Percentiles rank a stretch among this genome's conserved stretches.
Evolutionary conservation across 2,329 filamentous ascomycete species (phyloP).

Genomic region (Trichoderma koningiopsis): DNA sequence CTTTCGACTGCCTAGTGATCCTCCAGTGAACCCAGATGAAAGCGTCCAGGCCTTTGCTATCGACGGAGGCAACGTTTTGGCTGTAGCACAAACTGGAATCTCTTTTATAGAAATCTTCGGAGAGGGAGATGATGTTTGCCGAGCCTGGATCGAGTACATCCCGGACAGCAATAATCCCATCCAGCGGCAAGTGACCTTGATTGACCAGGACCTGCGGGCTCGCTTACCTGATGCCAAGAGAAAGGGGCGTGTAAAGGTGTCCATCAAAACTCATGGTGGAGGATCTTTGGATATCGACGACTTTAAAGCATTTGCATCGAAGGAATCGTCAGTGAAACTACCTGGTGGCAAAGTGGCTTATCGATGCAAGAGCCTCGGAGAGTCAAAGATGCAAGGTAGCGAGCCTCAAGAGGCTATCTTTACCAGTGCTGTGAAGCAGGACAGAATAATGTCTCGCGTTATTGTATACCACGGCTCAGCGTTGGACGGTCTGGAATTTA

Average conservation of each 20-base stretch:
- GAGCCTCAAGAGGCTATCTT: constrained; percentile 73
- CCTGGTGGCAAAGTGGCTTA: constrained; percentile 71
- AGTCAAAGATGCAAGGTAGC: constrained; percentile 70
- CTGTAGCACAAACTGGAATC: constrained; percentile 79
- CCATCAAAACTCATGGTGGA: constrained; percentile 75
- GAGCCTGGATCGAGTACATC: constrained; percentile 77
- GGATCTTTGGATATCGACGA: constrained; percentile 78
- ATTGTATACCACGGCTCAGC: constrained; percentile 75
- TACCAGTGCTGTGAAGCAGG: constrained; percentile 66
- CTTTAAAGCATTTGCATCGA: constrained; percentile 69
- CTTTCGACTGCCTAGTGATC: constrained; percentile 81
- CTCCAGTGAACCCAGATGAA: constrained; percentile 63
- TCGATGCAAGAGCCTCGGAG: constrained; percentile 72
- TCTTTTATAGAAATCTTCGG: constrained; percentile 81
- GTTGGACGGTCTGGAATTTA: constrained; percentile 86
- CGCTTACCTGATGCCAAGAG: constrained; percentile 72
- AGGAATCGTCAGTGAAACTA: constrained; percentile 72
- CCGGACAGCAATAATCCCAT: constrained; percentile 62
- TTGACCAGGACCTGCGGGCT: constrained; percentile 72
- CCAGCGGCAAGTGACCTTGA: constrained; percentile 72
- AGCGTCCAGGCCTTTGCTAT: constrained; percentile 86
- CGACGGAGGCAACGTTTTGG: constrained; percentile 72
- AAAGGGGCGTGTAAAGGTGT: constrained; percentile 69
- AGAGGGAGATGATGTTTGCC: constrained; percentile 80
- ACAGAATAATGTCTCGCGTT: constrained; percentile 73